A percentile compares a stretch with the other conserved stretches of the same genome.
Conservation (phyloP, 2,329 filamentous ascomycete genomes). For the Ascochyta rabiei region DNA sequence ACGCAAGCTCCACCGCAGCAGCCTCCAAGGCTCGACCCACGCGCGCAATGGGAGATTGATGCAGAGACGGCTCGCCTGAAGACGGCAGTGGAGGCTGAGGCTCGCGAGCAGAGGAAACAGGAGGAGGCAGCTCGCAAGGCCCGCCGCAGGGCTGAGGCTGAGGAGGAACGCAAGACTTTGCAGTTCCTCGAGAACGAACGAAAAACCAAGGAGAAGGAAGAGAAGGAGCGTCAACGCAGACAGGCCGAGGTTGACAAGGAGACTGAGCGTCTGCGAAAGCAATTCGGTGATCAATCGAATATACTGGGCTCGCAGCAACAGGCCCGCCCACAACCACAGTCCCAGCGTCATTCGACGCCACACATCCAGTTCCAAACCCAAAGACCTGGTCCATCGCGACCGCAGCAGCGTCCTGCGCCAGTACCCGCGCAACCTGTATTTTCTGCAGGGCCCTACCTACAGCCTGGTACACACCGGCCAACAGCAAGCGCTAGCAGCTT, state of each 20-base stretch:
- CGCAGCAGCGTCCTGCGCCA: conserved; percentile 23
- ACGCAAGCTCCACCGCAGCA: conserved; percentile 32
- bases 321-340: conserved; percentile 22
- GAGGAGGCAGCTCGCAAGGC: conserved; percentile 57
- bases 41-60: conserved; percentile 59
- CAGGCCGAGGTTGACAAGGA: conserved; percentile 70
- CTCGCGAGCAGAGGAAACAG: conserved; percentile 54
- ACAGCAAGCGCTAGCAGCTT: conserved; percentile 43
- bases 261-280: conserved; percentile 71
- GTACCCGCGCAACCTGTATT: conserved; percentile 24
- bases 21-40: conserved; percentile 51
- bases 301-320: conserved; percentile 27
- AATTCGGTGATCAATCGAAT: conserved; percentile 63
- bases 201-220: conserved; percentile 69
- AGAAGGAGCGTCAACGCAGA: conserved; percentile 63
- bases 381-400: conserved; percentile 16
- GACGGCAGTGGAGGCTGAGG: conserved; percentile 52
- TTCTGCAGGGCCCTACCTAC: conserved; percentile 38
- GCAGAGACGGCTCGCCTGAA: conserved; percentile 56
- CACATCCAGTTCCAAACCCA: conserved; percentile 26
- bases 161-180: conserved; percentile 52
- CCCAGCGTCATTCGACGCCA: conserved; percentile 33
- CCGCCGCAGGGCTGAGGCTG: conserved; percentile 63
- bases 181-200: conserved; percentile 45
- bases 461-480: conserved; percentile 34